Evolutionary conservation across 2,329 filamentous ascomycete genomes (phyloP).

Genomic region (Ilyonectria mors-panacis): DNA sequence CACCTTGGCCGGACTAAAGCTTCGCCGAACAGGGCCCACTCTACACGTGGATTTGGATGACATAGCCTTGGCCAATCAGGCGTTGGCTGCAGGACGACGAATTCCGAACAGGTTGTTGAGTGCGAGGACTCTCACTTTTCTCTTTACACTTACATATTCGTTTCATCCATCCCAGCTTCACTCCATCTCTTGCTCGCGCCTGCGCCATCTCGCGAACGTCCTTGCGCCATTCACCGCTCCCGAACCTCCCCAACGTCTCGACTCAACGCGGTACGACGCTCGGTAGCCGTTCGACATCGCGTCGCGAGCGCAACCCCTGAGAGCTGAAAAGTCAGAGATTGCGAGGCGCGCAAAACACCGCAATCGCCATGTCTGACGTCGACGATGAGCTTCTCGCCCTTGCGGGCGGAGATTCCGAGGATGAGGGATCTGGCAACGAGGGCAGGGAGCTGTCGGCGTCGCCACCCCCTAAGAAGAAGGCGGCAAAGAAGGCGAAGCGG

Average conservation of each 20-base stretch:
- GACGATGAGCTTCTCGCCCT: constrained; percentile 95
- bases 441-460: constrained; percentile 71
- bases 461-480: constrained; percentile 58
- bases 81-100: constrained; percentile 38
- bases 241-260: constrained; percentile 6
- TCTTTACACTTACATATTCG: constrained; percentile 31
- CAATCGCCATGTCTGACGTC: constrained; percentile 81
- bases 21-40: constrained; percentile 40
- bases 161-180: constrained; percentile 36
- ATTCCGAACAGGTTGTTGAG: constrained; percentile 42
- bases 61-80: constrained; percentile 46
- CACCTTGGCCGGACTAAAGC: constrained; percentile 46
- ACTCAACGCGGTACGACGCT: constrained; percentile 20
- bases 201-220: constrained; percentile 22
- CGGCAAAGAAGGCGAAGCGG: constrained; percentile 64
- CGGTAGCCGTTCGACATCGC: constrained; percentile 12
- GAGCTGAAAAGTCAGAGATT: constrained; percentile 31
- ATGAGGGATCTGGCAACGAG: constrained; percentile 68
- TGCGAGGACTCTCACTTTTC: constrained; percentile 35
- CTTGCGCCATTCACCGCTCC: not conserved
- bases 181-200: constrained; percentile 22
- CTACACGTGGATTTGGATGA: constrained; percentile 47
- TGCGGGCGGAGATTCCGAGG: constrained; percentile 82
- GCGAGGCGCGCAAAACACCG: constrained; percentile 18
- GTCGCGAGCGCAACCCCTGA: constrained; percentile 37